phyloP scores from a whole-genome alignment of 768 basidiomycete genomes.

The Russula virescens region DNA sequence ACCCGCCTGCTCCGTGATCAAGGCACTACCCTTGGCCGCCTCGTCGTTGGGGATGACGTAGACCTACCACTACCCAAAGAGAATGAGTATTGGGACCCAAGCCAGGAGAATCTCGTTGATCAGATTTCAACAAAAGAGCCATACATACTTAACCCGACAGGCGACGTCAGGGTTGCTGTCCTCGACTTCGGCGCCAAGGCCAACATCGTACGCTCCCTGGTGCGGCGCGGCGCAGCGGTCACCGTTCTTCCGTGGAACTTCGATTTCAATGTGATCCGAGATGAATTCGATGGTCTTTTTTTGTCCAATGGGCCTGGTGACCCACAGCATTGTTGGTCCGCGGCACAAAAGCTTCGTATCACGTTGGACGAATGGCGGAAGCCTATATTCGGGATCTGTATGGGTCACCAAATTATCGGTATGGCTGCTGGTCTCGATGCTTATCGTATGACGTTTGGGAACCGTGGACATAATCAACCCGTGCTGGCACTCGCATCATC shows the following conservation, averaged over 20 bases:
- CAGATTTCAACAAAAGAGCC: constrained; percentile 83
- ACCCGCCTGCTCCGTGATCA: constrained; percentile 91
- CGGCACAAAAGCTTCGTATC: constrained; percentile 69
- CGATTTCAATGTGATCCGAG: constrained; percentile 89
- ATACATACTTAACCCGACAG: constrained; percentile 80
- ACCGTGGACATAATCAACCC: constrained; percentile 98
- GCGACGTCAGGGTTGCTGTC: constrained; percentile 89
- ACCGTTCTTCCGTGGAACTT: constrained; percentile 98
- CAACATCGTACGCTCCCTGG: constrained; percentile 90
- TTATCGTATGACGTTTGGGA: constrained; percentile 99
- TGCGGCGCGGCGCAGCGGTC: constrained; percentile 85
- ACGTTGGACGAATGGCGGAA: constrained; percentile 87
- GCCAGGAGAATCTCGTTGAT: constrained; percentile 86
- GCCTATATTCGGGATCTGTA: constrained; percentile 97
- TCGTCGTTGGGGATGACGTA: constrained; percentile 76
- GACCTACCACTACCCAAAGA: constrained; percentile 50
- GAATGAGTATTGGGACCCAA: constrained; percentile 91
- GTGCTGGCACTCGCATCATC: constrained; percentile 91
- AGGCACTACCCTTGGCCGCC: constrained; percentile 90
- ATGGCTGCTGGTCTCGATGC: constrained; percentile 96
- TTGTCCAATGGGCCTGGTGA: constrained; percentile 96
- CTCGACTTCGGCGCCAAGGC: constrained; percentile 98
- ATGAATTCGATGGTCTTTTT: constrained; percentile 92
- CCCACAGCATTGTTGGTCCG: constrained; percentile 83
- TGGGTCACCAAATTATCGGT: constrained; percentile 98